Percentiles rank a stretch among this genome's conserved stretches.
Conservation (phyloP, 2,329 filamentous ascomycete species). For the Aspergillus japonicus region DNA sequence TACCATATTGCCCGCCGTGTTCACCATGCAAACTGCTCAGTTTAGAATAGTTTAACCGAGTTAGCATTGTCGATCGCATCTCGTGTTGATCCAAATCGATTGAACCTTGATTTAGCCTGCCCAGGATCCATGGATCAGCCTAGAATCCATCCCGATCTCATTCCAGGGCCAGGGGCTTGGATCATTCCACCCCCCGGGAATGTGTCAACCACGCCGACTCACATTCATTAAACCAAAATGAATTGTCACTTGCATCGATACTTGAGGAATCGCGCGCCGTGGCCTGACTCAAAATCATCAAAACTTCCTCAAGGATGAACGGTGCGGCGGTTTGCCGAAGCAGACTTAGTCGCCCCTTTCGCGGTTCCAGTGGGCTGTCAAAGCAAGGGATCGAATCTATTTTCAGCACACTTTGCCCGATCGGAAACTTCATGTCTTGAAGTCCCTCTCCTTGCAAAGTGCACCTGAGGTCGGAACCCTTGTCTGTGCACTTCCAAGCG, state of each 20-base stretch:
- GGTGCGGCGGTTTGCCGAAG: not conserved
- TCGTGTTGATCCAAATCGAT: conserved; percentile 11
- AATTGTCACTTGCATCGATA: too few relatives aligned
- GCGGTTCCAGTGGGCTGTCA: not conserved
- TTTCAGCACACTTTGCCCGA: not conserved
- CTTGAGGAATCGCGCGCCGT: too few relatives aligned
- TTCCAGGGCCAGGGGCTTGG: conserved; percentile 6
- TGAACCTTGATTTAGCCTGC: conserved; percentile 1
- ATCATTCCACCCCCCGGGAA: not conserved
- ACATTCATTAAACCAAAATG: not conserved
- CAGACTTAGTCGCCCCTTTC: not conserved
- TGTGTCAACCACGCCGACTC: not conserved
- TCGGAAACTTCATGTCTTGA: not conserved
- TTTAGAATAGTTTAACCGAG: not conserved
- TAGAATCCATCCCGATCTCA: conserved; percentile 8
- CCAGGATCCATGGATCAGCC: conserved; percentile 19
- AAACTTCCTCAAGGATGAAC: not conserved
- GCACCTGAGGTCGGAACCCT: not conserved
- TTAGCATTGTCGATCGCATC: conserved; percentile 6
- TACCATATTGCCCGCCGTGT: not conserved
- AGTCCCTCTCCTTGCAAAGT: not conserved
- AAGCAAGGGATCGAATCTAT: not conserved
- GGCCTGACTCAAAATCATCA: not conserved
- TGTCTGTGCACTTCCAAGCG: not conserved
- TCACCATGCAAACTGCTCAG: not conserved